phyloP scores from a whole-genome alignment of 2,329 filamentous ascomycete genomes.

The Cadophora malorum region DNA sequence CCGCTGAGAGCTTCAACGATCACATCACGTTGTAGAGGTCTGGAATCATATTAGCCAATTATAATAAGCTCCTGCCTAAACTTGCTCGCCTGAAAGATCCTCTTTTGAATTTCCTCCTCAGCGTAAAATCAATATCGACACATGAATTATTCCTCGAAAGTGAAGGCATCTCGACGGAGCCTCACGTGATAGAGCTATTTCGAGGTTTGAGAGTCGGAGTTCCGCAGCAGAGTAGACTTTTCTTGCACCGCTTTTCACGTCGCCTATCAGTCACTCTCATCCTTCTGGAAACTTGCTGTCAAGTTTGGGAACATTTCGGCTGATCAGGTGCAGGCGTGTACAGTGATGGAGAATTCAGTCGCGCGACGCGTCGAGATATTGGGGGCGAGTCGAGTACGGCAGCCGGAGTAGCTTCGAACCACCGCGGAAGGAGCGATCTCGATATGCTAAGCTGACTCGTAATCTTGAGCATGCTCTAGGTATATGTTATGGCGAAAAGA shows the following conservation, averaged over 20 bases:
- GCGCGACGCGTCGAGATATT: not conserved
- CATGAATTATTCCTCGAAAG: slow-evolving; percentile 56
- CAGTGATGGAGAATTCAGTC: not conserved
- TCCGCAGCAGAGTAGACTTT: not conserved
- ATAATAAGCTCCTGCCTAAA: not conserved
- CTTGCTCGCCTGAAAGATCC: slow-evolving; percentile 67
- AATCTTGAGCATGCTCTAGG: too few species aligned
- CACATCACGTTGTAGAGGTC: slow-evolving; percentile 86
- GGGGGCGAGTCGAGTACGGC: not conserved
- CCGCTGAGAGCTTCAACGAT: slow-evolving; percentile 81
- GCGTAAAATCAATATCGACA: slow-evolving; percentile 75
- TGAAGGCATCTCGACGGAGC: slow-evolving; percentile 37
- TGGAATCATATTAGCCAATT: slow-evolving; percentile 46
- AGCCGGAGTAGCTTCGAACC: not conserved
- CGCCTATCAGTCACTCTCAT: not conserved
- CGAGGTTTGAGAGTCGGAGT: not conserved
- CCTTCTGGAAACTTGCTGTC: too few species aligned
- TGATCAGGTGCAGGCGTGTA: not conserved
- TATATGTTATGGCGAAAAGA: too few species aligned
- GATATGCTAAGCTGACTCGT: too few species aligned
- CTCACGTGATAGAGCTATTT: slow-evolving; percentile 5
- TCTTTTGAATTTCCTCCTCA: slow-evolving; percentile 77
- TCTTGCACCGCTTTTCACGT: slow-evolving; percentile 2
- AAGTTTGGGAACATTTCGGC: not conserved
- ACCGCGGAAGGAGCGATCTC: too few species aligned